Conservation (phyloP, 2,329 filamentous ascomycete species). For the Penicillium frequentans region DNA sequence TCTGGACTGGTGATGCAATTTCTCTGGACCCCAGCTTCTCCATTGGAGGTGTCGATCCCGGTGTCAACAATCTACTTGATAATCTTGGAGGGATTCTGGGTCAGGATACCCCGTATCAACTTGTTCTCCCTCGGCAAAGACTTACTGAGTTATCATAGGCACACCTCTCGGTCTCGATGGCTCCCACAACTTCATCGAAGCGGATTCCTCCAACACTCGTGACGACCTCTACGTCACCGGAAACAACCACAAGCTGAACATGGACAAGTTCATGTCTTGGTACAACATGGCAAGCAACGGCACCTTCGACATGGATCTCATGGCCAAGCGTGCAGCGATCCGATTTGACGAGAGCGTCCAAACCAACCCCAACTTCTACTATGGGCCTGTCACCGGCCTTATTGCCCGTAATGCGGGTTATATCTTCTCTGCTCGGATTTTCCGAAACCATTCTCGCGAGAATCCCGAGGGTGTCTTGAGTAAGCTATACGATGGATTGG, state of each 20-base stretch:
- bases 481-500: slow-evolving; percentile 18
- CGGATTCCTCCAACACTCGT: slow-evolving; percentile 54
- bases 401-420: slow-evolving; percentile 52
- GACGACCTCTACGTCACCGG: slow-evolving; percentile 55
- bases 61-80: slow-evolving; percentile 43
- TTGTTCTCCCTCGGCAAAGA: not conserved
- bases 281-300: slow-evolving; percentile 45
- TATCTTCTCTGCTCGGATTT: slow-evolving; percentile 45
- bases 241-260: slow-evolving; percentile 53
- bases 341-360: slow-evolving; percentile 51
- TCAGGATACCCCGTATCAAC: slow-evolving; percentile 7
- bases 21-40: slow-evolving; percentile 53
- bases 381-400: slow-evolving; percentile 54
- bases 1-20: slow-evolving; percentile 52
- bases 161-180: slow-evolving; percentile 50
- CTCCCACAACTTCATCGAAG: slow-evolving; percentile 59
- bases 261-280: slow-evolving; percentile 52
- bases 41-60: slow-evolving; percentile 48
- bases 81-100: slow-evolving; percentile 48
- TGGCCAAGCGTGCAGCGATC: slow-evolving; percentile 45
- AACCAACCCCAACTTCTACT: slow-evolving; percentile 57
- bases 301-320: slow-evolving; percentile 43
- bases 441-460: slow-evolving; percentile 47
- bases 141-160: slow-evolving; percentile 21
- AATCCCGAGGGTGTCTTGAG: slow-evolving; percentile 40